Conservation (phyloP, 257 asterid genomes). For the Solanum tarapatanum region DNA sequence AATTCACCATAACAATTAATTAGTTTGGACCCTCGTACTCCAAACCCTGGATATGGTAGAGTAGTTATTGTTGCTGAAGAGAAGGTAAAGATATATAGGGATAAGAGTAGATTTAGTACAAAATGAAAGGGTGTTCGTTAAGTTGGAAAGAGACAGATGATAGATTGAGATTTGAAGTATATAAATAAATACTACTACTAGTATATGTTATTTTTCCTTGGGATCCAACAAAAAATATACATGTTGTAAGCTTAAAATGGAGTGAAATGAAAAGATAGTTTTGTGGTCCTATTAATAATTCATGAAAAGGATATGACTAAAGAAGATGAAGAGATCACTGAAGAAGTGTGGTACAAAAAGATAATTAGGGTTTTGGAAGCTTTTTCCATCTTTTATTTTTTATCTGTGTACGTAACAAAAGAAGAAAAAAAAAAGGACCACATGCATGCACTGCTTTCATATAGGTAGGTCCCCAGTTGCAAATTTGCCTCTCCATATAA, state of each 20-base stretch:
- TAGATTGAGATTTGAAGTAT: neutral
- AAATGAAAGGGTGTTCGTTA: neutral
- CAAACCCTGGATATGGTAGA: neutral
- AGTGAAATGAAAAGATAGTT: neutral
- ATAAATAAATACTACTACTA: neutral
- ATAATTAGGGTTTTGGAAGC: constrained; percentile 28
- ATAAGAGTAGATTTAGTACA: neutral
- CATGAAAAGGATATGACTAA: constrained; percentile 8
- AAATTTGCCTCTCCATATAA: neutral
- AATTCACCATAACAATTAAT: neutral
- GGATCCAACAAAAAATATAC: constrained; percentile 30
- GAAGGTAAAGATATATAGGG: constrained; percentile 1
- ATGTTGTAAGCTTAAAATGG: constrained; percentile 4
- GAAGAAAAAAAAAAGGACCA: constrained; percentile 23
- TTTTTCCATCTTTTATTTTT: neutral
- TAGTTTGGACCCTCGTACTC: neutral
- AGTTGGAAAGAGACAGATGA: constrained; percentile 20
- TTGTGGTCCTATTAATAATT: constrained; percentile 45
- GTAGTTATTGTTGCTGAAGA: neutral
- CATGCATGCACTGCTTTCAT: constrained; percentile 10
- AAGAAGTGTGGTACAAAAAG: neutral
- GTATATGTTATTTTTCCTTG: constrained; percentile 18
- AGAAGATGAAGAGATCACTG: constrained; percentile 17
- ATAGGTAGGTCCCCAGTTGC: constrained; percentile 16
- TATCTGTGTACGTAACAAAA: neutral